Evolutionary conservation across 106 monocot species (phyloP).

Genomic region (Agapanthus africanus): DNA sequence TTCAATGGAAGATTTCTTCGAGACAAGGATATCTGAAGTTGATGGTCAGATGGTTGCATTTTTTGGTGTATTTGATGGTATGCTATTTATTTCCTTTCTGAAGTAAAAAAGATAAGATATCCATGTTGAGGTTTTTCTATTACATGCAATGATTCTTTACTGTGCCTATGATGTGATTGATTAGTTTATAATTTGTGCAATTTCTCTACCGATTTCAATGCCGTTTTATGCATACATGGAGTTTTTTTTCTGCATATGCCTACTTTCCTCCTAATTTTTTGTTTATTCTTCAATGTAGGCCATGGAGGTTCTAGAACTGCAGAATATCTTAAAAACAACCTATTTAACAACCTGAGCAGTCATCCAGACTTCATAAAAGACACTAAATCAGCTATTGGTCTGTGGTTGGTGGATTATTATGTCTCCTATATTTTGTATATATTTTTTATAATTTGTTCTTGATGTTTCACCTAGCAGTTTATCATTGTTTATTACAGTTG

Average conservation of each 20-base stretch:
- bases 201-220: not conserved
- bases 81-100: not conserved
- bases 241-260: not conserved
- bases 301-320: constrained; percentile 55
- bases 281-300: constrained; percentile 17
- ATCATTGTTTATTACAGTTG: constrained; percentile 29
- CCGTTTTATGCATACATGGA: not conserved
- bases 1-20: constrained; percentile 69
- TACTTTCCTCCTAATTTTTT: not conserved
- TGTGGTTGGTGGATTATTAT: constrained; percentile 33
- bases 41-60: constrained; percentile 54
- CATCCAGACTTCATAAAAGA: constrained; percentile 57
- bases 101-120: no score
- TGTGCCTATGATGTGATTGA: not conserved
- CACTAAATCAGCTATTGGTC: constrained; percentile 56
- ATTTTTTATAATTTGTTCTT: not conserved
- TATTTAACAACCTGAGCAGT: constrained; percentile 57
- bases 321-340: constrained; percentile 50
- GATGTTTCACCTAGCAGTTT: constrained; percentile 6
- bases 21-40: constrained; percentile 44
- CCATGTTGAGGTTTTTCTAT: not conserved
- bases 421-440: constrained; percentile 1
- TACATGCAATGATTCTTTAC: not conserved
- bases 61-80: constrained; percentile 78
- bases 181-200: not conserved